Evolutionary conservation across 345 rosid species (phyloP).

Genomic region (Sapria himalayana): DNA sequence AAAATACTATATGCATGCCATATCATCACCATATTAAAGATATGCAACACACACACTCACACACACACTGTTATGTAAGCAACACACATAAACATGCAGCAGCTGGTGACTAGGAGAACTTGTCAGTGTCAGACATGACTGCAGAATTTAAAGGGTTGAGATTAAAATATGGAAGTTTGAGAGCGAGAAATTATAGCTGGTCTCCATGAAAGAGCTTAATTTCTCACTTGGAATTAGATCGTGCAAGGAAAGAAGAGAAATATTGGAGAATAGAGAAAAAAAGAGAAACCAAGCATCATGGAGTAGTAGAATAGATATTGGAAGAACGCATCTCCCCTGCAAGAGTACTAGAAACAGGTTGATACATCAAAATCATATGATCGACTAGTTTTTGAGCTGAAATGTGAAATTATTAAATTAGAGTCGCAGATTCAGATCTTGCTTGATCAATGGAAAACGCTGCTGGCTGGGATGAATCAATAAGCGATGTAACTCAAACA

Average conservation of each 20-base stretch:
- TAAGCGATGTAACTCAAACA: constrained; percentile 28
- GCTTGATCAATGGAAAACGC: constrained; percentile 24
- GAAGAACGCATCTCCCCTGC: constrained; percentile 28
- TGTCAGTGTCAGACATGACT: constrained; percentile 40
- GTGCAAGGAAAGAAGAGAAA: constrained; percentile 25
- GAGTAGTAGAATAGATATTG: constrained; percentile 36
- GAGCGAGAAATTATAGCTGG: constrained; percentile 41
- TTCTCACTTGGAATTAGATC: constrained; percentile 29
- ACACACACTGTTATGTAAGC: no score
- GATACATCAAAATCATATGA: constrained; percentile 37
- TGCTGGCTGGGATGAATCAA: constrained; percentile 34
- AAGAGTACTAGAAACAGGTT: constrained; percentile 31
- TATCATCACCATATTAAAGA: no score
- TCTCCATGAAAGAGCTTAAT: constrained; percentile 25
- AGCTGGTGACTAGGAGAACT: constrained; percentile 29
- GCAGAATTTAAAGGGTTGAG: constrained; percentile 48
- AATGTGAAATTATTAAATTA: constrained; percentile 29
- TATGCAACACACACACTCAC: no score
- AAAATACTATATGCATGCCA: no score
- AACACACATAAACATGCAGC: no score
- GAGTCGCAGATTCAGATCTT: constrained; percentile 32
- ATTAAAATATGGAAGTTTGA: constrained; percentile 28
- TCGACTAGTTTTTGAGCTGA: constrained; percentile 32
- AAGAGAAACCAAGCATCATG: constrained; percentile 28
- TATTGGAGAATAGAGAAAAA: constrained; percentile 28